phyloP scores from a whole-genome alignment of 2,329 filamentous ascomycete species.

The Magnaporthiopsis rhizophila region DNA sequence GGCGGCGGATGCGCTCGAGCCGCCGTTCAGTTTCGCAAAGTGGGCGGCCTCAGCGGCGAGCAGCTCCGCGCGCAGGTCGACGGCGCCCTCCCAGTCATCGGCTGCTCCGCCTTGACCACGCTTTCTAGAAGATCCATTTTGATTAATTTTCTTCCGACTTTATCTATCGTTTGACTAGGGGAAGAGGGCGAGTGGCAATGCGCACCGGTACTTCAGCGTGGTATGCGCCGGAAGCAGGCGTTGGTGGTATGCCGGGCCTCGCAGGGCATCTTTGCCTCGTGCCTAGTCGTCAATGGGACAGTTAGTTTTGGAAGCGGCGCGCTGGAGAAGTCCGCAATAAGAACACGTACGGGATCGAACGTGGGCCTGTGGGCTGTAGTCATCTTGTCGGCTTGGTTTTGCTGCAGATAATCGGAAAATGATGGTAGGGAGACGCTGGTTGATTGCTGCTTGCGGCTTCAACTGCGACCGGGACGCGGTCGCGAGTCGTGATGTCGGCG shows the following conservation, averaged over 20 bases:
- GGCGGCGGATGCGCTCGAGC: conserved; percentile 38
- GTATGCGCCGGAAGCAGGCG: conserved; percentile 90
- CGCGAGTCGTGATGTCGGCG: background rate
- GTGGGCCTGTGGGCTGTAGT: conserved; percentile 75
- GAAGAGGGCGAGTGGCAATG: background rate
- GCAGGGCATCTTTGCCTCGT: conserved; percentile 86
- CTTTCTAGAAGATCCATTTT: conserved; percentile 39
- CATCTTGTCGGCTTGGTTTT: conserved; percentile 36
- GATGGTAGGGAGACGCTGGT: background rate
- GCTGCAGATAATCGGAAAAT: background rate
- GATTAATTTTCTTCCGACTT: conserved; percentile 13
- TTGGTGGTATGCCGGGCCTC: conserved; percentile 92
- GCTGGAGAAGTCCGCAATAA: background rate
- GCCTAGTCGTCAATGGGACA: conserved; percentile 44
- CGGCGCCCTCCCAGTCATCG: conserved; percentile 42
- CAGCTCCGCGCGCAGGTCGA: conserved; percentile 84
- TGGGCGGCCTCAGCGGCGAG: conserved; percentile 81
- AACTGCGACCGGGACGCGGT: background rate
- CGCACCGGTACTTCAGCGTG: conserved; percentile 75
- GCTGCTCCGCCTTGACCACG: conserved; percentile 83
- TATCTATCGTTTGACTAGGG: background rate
- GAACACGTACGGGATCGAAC: conserved; percentile 71
- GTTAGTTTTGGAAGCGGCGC: conserved; percentile 17
- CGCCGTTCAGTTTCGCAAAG: conserved; percentile 75
- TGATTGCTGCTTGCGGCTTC: background rate